Base-by-base conservation (phyloP, 2,329 filamentous ascomycete species). In the Fusarium illudens region DNA sequence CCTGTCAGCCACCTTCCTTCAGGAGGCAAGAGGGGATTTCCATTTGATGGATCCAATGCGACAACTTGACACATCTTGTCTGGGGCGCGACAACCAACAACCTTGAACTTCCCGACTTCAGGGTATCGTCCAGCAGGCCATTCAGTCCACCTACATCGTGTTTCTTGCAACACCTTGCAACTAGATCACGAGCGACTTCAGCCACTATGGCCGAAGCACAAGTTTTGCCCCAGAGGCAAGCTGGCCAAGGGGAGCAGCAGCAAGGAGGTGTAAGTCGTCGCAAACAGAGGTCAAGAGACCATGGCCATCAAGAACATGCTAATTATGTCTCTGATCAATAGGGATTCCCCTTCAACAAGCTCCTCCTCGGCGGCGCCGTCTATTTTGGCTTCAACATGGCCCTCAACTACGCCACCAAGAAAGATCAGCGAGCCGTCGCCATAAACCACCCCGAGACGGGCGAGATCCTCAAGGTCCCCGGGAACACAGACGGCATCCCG, bases 371-470 rank as follows among this genome's bases (percentile, higher is more conserved):
- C 51, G 81, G 84, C 29, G 80, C 82, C 61, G 79, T 88, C 73
- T 90, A 87, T 76, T 81, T 89, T 66, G 87, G 83, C 56, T 81
- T 89, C 77, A 89, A 90, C 75, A 78, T 86, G 59, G 73, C 85
- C 58, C 82, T 89, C 79, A 84, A 83, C 74, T 84, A 86, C 74
- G 81, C 87, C 65, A 79, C 80, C 67, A 80, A 81, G 46, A 85
- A 82, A 72, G 80, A 83, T 58, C 80, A 82, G 64, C 78, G 80
- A 48, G 83, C 81, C 51, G 81, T 84, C 54, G 79, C 82, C 30
- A 80, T 82, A 19, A 82, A 82, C 71, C 82, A 86, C 61, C 82
- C 86, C 58, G 70, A 71, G 22, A 78, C 80, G 19, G 88, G 87
- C 60, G 82, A 86, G 48, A 71, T 81, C 15, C 80, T 89, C 67